Conservation (phyloP, 2,329 filamentous ascomycete species). For the Fusarium xylarioides region DNA sequence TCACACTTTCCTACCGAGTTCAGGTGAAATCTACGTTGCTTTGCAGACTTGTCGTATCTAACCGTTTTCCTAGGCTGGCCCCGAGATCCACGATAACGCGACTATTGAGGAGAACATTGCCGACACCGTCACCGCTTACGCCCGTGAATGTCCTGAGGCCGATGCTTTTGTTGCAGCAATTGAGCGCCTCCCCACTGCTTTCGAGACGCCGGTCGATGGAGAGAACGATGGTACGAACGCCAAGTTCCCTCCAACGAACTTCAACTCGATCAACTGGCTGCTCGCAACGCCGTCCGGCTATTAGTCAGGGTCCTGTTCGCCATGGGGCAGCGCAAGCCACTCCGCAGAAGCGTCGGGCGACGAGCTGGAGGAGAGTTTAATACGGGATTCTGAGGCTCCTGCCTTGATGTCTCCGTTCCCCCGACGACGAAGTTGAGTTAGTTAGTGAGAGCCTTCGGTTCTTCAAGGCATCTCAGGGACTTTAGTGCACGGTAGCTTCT, state of each 20-base stretch:
- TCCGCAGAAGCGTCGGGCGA: neutral
- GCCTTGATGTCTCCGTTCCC: neutral
- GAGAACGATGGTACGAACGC: neutral
- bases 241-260: neutral
- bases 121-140: neutral
- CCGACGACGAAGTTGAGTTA: neutral
- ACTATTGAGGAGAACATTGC: neutral
- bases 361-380: no score
- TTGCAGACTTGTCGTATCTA: neutral
- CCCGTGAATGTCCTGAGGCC: neutral
- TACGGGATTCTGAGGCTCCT: neutral
- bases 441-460: neutral
- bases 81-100: neutral
- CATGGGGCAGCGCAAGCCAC: neutral
- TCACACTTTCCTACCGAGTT: neutral
- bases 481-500: neutral
- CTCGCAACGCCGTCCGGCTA: neutral
- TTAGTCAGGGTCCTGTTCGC: neutral
- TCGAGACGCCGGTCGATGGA: neutral
- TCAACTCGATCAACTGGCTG: neutral
- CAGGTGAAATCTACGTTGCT: neutral
- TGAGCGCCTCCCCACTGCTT: neutral
- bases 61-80: neutral
- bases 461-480: no score
- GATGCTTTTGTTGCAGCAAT: neutral